phyloP scores from a whole-genome alignment of 1,284 basidiomycete species.

The Tremellales sp. region DNA sequence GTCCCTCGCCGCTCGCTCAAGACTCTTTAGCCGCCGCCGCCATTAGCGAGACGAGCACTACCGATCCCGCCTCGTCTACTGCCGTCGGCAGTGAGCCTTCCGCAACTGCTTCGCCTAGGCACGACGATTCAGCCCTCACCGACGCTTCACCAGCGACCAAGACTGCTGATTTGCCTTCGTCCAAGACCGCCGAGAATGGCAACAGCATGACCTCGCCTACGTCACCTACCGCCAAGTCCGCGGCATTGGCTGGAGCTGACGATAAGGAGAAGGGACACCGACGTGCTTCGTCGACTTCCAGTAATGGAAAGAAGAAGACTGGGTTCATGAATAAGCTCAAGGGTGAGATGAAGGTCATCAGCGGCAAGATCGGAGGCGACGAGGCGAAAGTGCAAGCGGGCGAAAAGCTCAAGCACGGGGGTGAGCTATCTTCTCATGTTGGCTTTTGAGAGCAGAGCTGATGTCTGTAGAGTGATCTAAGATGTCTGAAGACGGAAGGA shows the following conservation, averaged over 20 bases:
- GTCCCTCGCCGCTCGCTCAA: slow-evolving; percentile 1
- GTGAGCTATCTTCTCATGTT: neutral
- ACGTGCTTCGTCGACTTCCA: slow-evolving; percentile 5
- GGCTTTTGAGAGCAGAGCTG: neutral
- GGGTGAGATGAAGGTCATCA: slow-evolving; percentile 33
- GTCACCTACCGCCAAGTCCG: slow-evolving; percentile 1
- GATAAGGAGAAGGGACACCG: no score
- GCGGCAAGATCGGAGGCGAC: slow-evolving; percentile 23
- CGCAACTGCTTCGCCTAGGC: slow-evolving; percentile 20
- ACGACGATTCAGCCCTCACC: slow-evolving; percentile 27
- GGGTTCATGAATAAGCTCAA: slow-evolving; percentile 44
- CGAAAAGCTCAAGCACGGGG: neutral
- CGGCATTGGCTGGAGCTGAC: neutral
- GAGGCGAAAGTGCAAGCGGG: neutral
- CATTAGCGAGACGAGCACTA: neutral
- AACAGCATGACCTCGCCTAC: neutral
- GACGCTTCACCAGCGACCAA: slow-evolving; percentile 25
- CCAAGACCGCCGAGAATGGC: neutral
- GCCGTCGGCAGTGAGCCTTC: slow-evolving; percentile 13
- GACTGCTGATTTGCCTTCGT: slow-evolving; percentile 6
- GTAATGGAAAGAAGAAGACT: slow-evolving; percentile 19
- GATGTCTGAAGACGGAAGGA: neutral
- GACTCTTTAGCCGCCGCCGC: slow-evolving; percentile 5
- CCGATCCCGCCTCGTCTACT: neutral
- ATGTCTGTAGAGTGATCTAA: neutral